Evolutionary conservation across 1,284 basidiomycete genomes (phyloP).

Genomic region (Tausonia pullulans): DNA sequence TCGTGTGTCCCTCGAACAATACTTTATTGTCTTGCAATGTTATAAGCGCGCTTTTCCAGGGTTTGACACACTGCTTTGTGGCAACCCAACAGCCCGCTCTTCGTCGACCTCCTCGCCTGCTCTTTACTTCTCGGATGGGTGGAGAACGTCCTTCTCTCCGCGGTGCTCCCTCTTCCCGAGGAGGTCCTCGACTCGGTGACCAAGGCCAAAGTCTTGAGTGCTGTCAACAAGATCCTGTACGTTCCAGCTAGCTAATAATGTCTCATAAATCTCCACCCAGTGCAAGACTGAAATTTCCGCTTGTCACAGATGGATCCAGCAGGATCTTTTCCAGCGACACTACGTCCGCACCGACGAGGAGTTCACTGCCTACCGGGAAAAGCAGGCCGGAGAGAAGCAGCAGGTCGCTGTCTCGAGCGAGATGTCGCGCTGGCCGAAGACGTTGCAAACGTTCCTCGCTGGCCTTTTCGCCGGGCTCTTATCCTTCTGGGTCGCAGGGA

Average conservation of each 20-base stretch:
- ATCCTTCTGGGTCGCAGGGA: no score
- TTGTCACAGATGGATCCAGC: constrained; percentile 9
- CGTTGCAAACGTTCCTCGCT: no score
- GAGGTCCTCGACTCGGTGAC: not conserved
- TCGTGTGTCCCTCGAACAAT: not conserved
- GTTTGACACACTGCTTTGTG: no score
- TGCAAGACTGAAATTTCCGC: no score
- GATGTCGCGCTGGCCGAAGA: no score
- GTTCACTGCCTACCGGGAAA: not conserved
- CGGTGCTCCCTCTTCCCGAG: constrained; percentile 9
- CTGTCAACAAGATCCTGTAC: constrained; percentile 16
- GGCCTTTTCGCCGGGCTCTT: no score
- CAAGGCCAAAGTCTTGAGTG: constrained; percentile 7
- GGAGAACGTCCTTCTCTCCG: constrained; percentile 16
- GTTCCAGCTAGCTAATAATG: not conserved
- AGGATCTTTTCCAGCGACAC: constrained; percentile 17
- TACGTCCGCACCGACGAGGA: constrained; percentile 16
- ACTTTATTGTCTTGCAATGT: no score
- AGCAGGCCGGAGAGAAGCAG: not conserved
- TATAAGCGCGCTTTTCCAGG: no score
- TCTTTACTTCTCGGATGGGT: constrained; percentile 17
- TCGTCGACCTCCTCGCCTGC: constrained; percentile 8
- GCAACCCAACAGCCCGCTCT: not conserved
- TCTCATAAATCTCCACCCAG: no score
- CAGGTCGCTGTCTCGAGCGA: no score